These are phyloP conservation scores for Paramarasmius palmivorus DNA, from an alignment of 1,284 basidiomycete genomes.

Conservation along the genomic window DNA sequence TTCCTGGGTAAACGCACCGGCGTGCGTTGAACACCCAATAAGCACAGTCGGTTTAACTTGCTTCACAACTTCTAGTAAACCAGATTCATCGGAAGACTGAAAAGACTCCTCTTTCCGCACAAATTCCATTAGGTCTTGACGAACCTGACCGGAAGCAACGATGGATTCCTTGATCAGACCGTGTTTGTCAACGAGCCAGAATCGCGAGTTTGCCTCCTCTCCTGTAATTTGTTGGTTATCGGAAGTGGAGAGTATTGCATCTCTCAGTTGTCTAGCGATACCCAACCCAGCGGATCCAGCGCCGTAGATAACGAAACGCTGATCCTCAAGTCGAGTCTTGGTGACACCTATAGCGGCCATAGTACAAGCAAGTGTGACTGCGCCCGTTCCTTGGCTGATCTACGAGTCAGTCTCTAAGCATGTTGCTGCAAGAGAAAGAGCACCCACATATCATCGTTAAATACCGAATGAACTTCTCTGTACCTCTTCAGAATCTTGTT, in stretches of 20 bases:
- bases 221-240: conserved; percentile 47
- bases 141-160: conserved; percentile 42
- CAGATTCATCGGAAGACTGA: conserved; percentile 42
- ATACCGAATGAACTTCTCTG: conserved; percentile 64
- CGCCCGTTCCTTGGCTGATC: conserved; percentile 81
- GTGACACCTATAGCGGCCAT: conserved; percentile 79
- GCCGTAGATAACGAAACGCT: conserved; percentile 79
- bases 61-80: conserved; percentile 69
- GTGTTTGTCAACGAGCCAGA: conserved; percentile 68
- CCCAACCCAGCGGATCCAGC: conserved; percentile 85
- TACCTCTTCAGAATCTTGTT: conserved; percentile 72
- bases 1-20: conserved; percentile 81
- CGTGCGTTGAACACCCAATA: conserved; percentile 81
- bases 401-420: background rate
- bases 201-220: conserved; percentile 61
- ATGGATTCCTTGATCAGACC: conserved; percentile 57
- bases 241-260: conserved; percentile 72
- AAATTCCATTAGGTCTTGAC: conserved; percentile 57
- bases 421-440: background rate
- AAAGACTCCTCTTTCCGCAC: conserved; percentile 54
- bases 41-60: conserved; percentile 70
- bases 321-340: conserved; percentile 65
- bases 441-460: conserved; percentile 78
- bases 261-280: conserved; percentile 70
- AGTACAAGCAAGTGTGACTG: conserved; percentile 79